Evolutionary conservation across 176 grass and related monocot genomes (phyloP), one percentile per base, ranked within the genome.

Genomic region (Oryza nivara): DNA sequence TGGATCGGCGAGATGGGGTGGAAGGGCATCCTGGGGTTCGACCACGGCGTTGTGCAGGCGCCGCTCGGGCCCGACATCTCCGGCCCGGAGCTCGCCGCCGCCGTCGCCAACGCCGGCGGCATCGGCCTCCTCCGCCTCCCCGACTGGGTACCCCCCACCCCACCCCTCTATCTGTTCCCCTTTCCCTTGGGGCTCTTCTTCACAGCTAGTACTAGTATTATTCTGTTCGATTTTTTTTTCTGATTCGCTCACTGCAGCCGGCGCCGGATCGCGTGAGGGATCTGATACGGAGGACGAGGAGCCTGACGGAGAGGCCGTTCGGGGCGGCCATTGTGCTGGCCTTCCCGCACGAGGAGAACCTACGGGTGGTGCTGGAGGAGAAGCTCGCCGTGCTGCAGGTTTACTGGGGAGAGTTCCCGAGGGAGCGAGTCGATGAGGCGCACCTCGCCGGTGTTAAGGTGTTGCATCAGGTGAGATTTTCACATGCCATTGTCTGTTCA

Each of bases 41-140:
- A 95, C 68, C 89, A 95, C 80, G 91, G 96, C 76, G 61, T 98
- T 74, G 91, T 98, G 77, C 96, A 98, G 83, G 96, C 91, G 32
- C 96, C 96, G 58, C 91, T 98, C 30, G 96, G 93, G 14, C 96
- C 96, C 65, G 96, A 98, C 80, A 95, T 98, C 83, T 98, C 96
- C 77, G 92, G 93, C 6, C 93, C 96, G 10, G 93, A 98, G 58
- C 96, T 98, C 77, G 91, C 78, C 68, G 96, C 96, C 23, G 96
- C 96, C 71, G 96, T 93, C 36, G 93, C 96, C 68, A 92, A 98
- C 82, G 85, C 93, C 20, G 96, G 96, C 0, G 96, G 60, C 77
- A 92, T 98, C 75, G 96, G 91, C n/a, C 75, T 98, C 76, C 78
- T 98, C 84, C 91, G 96, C 58, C 91, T 92, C 26, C 96, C 96